These are phyloP conservation scores for Carnegiea gigantea DNA, from an alignment of 179 eudicot genomes.

Conservation along the genomic window DNA sequence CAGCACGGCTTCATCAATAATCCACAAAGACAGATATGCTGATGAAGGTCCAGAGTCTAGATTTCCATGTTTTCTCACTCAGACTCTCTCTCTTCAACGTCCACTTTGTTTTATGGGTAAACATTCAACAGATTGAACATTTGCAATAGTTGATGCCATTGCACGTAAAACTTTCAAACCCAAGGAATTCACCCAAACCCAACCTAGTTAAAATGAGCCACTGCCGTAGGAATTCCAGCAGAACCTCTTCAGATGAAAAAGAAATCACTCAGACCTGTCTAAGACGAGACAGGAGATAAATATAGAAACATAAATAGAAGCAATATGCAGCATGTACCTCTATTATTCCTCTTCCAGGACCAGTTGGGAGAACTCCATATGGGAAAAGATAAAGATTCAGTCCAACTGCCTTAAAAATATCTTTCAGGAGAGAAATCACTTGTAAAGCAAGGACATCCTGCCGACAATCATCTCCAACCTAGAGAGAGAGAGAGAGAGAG, in stretches of 20 bases:
- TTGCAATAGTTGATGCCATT: not conserved
- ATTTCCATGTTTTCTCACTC: not conserved
- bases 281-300: not conserved
- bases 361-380: slow-evolving; percentile 98
- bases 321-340: slow-evolving; percentile 54
- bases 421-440: slow-evolving; percentile 90
- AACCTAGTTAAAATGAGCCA: not conserved
- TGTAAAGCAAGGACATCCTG: slow-evolving; percentile 99
- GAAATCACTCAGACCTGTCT: not conserved
- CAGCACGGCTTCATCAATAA: not conserved
- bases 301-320: not conserved
- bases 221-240: not conserved
- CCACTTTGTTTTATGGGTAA: not conserved
- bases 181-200: not conserved
- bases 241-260: not conserved
- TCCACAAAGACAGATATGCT: not conserved
- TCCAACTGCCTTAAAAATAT: slow-evolving; percentile 81
- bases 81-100: not conserved
- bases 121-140: not conserved
- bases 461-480: slow-evolving; percentile 99
- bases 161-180: not conserved
- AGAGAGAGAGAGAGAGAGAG: not conserved
- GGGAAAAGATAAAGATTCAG: slow-evolving; percentile 89
- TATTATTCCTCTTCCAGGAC: slow-evolving; percentile 88
- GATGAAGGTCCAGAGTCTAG: not conserved